A percentile compares a stretch with the other conserved stretches of the same genome.
Evolutionary conservation across 2,329 filamentous ascomycete species (phyloP).

Genomic region (Amesomyces nigricolor): DNA sequence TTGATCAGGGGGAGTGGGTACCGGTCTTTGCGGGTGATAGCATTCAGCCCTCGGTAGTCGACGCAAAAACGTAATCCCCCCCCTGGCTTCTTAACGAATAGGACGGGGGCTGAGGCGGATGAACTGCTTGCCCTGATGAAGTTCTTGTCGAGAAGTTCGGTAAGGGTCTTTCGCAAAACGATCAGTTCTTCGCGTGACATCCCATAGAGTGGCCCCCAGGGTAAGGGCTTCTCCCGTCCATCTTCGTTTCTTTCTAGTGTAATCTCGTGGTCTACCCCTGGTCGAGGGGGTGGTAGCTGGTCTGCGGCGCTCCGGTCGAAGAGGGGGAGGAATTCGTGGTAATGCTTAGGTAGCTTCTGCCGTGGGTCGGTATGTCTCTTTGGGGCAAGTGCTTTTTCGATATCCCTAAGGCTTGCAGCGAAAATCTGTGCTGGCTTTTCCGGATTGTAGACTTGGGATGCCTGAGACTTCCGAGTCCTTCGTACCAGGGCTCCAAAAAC

Average conservation of each 20-base stretch:
- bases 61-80: too few relatives aligned
- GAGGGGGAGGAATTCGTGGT: background rate
- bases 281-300: background rate
- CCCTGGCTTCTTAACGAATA: background rate
- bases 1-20: too few relatives aligned
- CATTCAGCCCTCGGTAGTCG: too few relatives aligned
- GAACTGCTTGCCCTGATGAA: background rate
- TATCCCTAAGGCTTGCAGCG: background rate
- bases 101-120: background rate
- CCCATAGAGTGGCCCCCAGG: background rate
- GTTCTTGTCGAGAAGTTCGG: background rate
- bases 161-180: background rate
- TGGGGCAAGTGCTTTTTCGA: background rate
- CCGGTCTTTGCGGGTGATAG: too few relatives aligned
- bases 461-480: too few relatives aligned
- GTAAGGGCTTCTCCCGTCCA: background rate
- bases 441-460: background rate
- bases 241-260: background rate
- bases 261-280: background rate
- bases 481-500: background rate
- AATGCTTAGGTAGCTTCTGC: background rate
- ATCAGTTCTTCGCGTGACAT: background rate
- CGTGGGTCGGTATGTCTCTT: background rate
- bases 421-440: background rate
- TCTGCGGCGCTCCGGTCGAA: background rate